phyloP scores from a whole-genome alignment of 768 basidiomycete species.

The Boletus sp. region DNA sequence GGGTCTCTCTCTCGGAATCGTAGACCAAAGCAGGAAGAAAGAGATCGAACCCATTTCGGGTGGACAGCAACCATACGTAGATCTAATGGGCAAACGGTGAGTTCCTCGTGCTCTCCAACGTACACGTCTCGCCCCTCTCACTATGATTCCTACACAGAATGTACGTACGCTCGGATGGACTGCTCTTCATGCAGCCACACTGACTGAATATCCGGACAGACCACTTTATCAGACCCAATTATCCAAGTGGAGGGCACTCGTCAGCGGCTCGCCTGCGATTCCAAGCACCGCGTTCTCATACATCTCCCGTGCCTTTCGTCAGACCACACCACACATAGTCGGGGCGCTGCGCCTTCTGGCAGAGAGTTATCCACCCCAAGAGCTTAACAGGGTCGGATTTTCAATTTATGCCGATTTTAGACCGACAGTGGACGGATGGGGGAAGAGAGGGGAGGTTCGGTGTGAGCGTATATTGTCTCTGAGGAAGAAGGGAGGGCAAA shows the following conservation, averaged over 20 bases:
- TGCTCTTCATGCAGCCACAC: background rate
- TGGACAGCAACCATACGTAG: slow-evolving; percentile 78
- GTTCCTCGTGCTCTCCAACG: slow-evolving; percentile 6
- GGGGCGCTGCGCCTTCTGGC: slow-evolving; percentile 74
- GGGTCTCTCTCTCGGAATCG: slow-evolving; percentile 80
- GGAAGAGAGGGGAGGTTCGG: slow-evolving; percentile 69
- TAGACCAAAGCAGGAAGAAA: slow-evolving; percentile 50
- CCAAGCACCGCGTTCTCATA: slow-evolving; percentile 82
- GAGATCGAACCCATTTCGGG: slow-evolving; percentile 51
- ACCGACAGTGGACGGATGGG: slow-evolving; percentile 81
- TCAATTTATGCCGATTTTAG: slow-evolving; percentile 84
- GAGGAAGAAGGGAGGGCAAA: slow-evolving; percentile 34
- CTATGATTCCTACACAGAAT: slow-evolving; percentile 28
- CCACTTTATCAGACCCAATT: slow-evolving; percentile 72
- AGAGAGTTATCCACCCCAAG: slow-evolving; percentile 51
- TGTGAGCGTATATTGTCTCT: slow-evolving; percentile 67
- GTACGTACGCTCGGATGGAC: slow-evolving; percentile 29
- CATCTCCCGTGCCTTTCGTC: slow-evolving; percentile 73
- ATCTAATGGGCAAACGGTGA: slow-evolving; percentile 76
- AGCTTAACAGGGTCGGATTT: slow-evolving; percentile 68
- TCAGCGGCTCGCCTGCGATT: slow-evolving; percentile 61
- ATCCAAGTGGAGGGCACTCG: slow-evolving; percentile 80
- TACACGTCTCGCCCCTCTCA: background rate
- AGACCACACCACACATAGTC: slow-evolving; percentile 72
- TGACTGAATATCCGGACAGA: slow-evolving; percentile 37